Percentiles rank a stretch among this genome's conserved stretches.
Evolutionary conservation across 495 filamentous ascomycete genomes (phyloP).

Genomic region (Haplographium delicatum): DNA sequence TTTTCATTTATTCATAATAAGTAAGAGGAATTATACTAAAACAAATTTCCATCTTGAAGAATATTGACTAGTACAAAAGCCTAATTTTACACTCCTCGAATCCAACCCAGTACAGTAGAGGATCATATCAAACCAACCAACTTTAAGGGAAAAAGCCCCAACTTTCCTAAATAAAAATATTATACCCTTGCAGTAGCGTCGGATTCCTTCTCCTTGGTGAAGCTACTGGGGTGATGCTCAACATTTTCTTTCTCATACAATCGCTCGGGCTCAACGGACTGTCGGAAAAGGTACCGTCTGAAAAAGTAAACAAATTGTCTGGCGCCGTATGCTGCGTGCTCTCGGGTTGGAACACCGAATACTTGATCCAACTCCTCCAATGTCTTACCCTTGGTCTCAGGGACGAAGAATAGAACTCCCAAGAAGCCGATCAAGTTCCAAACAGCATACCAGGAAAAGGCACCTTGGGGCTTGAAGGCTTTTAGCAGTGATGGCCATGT

Average conservation of each 20-base stretch:
- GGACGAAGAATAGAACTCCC: slow-evolving; percentile 70
- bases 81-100: no score
- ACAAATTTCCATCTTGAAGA: no score
- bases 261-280: slow-evolving; percentile 6
- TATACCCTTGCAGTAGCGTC: slow-evolving; percentile 14
- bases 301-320: slow-evolving; percentile 21
- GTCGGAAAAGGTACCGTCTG: slow-evolving; percentile 10
- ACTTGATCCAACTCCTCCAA: slow-evolving; percentile 61
- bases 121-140: no score
- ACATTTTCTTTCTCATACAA: slow-evolving; percentile 16
- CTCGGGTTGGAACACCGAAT: slow-evolving; percentile 45
- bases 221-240: slow-evolving; percentile 9
- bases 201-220: slow-evolving; percentile 3
- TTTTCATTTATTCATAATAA: no score
- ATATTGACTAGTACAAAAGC: no score
- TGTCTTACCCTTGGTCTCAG: slow-evolving; percentile 74
- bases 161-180: no score
- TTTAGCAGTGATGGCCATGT: slow-evolving; percentile 63
- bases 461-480: slow-evolving; percentile 42
- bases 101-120: no score
- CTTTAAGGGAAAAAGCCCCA: no score
- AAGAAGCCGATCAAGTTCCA: slow-evolving; percentile 64
- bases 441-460: slow-evolving; percentile 57
- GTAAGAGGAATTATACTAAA: no score
- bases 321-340: slow-evolving; percentile 29